Conservation (phyloP, 768 basidiomycete genomes). For the Auricularia sp. region DNA sequence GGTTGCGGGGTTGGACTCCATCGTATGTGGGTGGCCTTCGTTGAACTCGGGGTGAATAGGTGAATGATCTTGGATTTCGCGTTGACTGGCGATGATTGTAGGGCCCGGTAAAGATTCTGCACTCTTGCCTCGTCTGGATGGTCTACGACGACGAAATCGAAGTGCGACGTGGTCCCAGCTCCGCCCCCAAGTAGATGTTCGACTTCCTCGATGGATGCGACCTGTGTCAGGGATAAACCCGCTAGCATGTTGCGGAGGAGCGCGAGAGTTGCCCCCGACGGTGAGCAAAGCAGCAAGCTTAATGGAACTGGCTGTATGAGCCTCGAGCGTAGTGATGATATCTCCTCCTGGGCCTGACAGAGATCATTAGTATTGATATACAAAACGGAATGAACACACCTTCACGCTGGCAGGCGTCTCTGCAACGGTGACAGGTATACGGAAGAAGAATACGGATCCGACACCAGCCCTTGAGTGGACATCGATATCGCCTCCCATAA, state of each 20-base stretch:
- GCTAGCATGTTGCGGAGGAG: constrained; percentile 48
- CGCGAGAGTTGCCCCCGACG: constrained; percentile 44
- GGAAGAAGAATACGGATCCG: constrained; percentile 67
- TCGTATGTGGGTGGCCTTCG: constrained; percentile 42
- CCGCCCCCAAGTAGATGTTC: constrained; percentile 28
- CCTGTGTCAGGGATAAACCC: constrained; percentile 39
- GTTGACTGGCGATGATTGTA: constrained; percentile 32
- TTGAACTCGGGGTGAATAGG: constrained; percentile 55
- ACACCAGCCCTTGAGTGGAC: constrained; percentile 53
- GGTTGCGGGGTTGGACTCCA: constrained; percentile 13
- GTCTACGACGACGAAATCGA: constrained; percentile 62
- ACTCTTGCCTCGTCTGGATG: constrained; percentile 51
- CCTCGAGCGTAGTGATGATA: constrained; percentile 35
- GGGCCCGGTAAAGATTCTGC: constrained; percentile 42
- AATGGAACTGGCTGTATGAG: constrained; percentile 38
- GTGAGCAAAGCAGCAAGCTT: constrained; percentile 46
- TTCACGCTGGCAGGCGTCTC: neutral
- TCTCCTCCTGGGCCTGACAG: constrained; percentile 34
- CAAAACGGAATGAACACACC: neutral
- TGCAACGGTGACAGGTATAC: constrained; percentile 41
- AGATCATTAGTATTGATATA: neutral
- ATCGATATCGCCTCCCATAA: constrained; percentile 67
- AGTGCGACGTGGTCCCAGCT: constrained; percentile 21
- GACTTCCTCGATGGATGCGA: constrained; percentile 36
- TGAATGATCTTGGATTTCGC: constrained; percentile 56